Percentiles rank a stretch among this genome's conserved stretches.
Evolutionary conservation across 140 eudicot genomes (phyloP).

Genomic region (Bidens hawaiensis): DNA sequence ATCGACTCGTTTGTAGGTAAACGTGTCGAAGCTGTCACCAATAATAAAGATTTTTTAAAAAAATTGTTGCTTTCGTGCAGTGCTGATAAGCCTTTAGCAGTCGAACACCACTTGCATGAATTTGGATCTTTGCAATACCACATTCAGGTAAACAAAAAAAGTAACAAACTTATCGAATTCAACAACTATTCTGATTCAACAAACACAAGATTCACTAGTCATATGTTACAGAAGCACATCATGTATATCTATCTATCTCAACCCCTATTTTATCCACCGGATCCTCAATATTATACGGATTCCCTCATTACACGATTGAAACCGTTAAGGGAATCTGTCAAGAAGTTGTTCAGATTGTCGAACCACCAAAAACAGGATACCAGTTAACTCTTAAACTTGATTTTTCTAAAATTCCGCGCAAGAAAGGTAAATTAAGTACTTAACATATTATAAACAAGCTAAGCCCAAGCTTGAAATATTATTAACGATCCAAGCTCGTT

Average conservation of each 20-base stretch:
- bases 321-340: slow-evolving; percentile 49
- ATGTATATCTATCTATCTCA: slow-evolving; percentile 66
- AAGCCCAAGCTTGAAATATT: no score
- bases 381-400: slow-evolving; percentile 66
- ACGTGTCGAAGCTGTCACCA: neutral
- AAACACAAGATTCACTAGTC: slow-evolving; percentile 38
- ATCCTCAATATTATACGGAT: slow-evolving; percentile 25
- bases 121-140: slow-evolving; percentile 91
- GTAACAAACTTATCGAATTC: neutral
- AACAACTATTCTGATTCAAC: slow-evolving; percentile 4
- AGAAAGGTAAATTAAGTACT: slow-evolving; percentile 56
- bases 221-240: slow-evolving; percentile 47
- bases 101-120: slow-evolving; percentile 83
- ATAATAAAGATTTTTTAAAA: neutral
- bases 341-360: slow-evolving; percentile 53
- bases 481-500: no score
- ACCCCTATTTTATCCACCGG: slow-evolving; percentile 72
- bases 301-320: slow-evolving; percentile 38
- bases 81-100: slow-evolving; percentile 57
- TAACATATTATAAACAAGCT: no score
- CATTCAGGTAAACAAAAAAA: slow-evolving; percentile 53
- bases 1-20: neutral
- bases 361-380: slow-evolving; percentile 69
- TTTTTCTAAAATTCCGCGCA: slow-evolving; percentile 46
- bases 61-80: slow-evolving; percentile 35